Conservation (phyloP, 2,329 filamentous ascomycete species). For the Neophaeococcomyces mojaviensis region DNA sequence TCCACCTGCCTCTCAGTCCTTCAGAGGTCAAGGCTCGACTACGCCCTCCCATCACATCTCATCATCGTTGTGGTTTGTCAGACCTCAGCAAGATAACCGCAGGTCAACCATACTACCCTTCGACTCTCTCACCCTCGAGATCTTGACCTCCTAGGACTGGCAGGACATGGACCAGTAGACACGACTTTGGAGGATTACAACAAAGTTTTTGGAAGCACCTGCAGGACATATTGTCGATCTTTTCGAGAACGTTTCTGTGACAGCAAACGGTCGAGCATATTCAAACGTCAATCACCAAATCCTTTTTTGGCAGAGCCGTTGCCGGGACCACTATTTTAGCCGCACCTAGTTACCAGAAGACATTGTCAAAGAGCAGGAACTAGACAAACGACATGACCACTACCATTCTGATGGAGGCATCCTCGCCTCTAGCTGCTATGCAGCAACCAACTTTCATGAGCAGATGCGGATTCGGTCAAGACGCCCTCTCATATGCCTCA, state of each 20-base stretch:
- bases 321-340: constrained; percentile 3
- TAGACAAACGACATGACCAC: constrained; percentile 6
- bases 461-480: constrained; percentile 55
- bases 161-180: constrained; percentile 6
- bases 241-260: neutral
- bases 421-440: constrained; percentile 89
- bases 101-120: neutral
- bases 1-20: constrained; percentile 7
- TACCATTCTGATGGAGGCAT: constrained; percentile 67
- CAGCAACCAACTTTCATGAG: constrained; percentile 59
- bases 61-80: neutral
- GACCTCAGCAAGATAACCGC: neutral
- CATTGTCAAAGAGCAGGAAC: constrained; percentile 1
- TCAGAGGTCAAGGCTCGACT: constrained; percentile 10
- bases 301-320: neutral
- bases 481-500: constrained; percentile 45
- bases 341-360: neutral
- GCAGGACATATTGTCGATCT: neutral
- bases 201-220: constrained; percentile 4
- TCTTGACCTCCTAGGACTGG: constrained; percentile 8
- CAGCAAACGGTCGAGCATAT: neutral
- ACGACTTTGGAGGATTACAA: neutral
- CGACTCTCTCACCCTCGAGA: constrained; percentile 1
- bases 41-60: neutral
- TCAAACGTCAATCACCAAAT: neutral